Percentiles rank a stretch among this genome's conserved stretches.
Conservation (phyloP, 768 basidiomycete species). For the Tylopilus subfusipes region DNA sequence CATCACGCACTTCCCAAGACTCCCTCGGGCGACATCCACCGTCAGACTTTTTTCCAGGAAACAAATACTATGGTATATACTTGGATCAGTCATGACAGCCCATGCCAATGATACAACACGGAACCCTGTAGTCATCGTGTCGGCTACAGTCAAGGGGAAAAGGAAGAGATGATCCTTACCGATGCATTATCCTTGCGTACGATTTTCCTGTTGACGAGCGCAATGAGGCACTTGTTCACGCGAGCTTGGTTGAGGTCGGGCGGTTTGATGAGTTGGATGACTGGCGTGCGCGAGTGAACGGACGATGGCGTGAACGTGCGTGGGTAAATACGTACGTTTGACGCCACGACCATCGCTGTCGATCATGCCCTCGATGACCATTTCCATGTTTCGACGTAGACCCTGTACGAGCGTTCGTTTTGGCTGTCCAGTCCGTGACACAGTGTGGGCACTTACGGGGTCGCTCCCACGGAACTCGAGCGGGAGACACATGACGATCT, state of each 20-base stretch:
- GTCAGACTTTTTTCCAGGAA: too few relatives aligned
- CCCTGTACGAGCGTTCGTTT: constrained; percentile 38
- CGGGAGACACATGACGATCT: constrained; percentile 71
- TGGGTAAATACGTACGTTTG: constrained; percentile 46
- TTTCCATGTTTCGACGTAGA: constrained; percentile 75
- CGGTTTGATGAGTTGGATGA: constrained; percentile 69
- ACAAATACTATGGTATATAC: too few relatives aligned
- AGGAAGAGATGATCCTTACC: constrained; percentile 32
- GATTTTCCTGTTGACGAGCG: constrained; percentile 82
- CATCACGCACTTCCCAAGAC: too few relatives aligned
- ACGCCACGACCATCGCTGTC: constrained; percentile 57
- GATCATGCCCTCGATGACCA: constrained; percentile 73
- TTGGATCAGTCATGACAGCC: constrained; percentile 33
- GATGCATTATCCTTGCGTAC: constrained; percentile 71
- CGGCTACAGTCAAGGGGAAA: not conserved
- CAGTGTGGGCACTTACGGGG: constrained; percentile 52
- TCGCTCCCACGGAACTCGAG: constrained; percentile 90
- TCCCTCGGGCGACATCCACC: too few relatives aligned
- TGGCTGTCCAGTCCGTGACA: not conserved
- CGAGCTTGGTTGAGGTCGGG: constrained; percentile 87
- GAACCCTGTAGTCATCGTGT: constrained; percentile 43
- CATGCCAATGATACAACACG: constrained; percentile 70
- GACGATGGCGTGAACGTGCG: not conserved
- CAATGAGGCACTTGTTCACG: constrained; percentile 92
- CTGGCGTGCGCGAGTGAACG: constrained; percentile 38